Evolutionary conservation across 78 protist genomes (phyloP), one percentile per base, ranked within the genome.

Genomic region (Dictyostelium citrinum): DNA sequence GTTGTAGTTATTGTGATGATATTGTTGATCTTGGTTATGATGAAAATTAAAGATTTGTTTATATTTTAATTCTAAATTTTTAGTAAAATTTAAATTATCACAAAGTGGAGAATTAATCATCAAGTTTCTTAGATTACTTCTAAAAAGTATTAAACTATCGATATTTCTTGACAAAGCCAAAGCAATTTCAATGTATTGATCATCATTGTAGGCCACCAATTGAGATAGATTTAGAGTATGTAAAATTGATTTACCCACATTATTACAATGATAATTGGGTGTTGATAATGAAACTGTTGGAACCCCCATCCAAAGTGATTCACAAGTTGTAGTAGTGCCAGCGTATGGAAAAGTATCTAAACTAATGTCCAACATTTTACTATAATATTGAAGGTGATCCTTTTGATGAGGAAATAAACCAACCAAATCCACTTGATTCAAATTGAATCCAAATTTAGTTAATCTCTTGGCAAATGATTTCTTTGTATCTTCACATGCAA

Each of bases 291-390:
- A 72, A 9, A 96, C 74, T 0, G 95, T 82, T 1, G 98, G 98
- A 20, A 95, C 97, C 33, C 97, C 98, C 97, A 91, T 91, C 74
- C 75, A 88, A 1, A 96, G 75, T 14, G 97, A 55, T 29, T 96
- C 97, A 37, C 90, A 77, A 20, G 96, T 71, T 2, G 97, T 94
- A 7, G 97, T 94, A 7, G 96, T 90, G 14, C 97, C 97, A 9
- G 90, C 79, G 74, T 95, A 95, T 20, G 97, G 96, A 64, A 60
- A 91, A 17, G 96, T 76, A 51, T 96, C 98, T n/a, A 96, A 70
- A 51, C 90, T 64, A 51, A 96, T 68, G 24, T 96, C 98, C 95
- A 96, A 80, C 83, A 41, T 75, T 10, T 37, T 75, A 4, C 39
- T 11, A 70, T 90, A 96, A 20, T 45, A 45, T 20, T 71, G 68